A percentile compares a stretch with the other conserved stretches of the same genome.
Conservation (phyloP, 164 flowering plant species). For the Paratinospora sagittata region DNA sequence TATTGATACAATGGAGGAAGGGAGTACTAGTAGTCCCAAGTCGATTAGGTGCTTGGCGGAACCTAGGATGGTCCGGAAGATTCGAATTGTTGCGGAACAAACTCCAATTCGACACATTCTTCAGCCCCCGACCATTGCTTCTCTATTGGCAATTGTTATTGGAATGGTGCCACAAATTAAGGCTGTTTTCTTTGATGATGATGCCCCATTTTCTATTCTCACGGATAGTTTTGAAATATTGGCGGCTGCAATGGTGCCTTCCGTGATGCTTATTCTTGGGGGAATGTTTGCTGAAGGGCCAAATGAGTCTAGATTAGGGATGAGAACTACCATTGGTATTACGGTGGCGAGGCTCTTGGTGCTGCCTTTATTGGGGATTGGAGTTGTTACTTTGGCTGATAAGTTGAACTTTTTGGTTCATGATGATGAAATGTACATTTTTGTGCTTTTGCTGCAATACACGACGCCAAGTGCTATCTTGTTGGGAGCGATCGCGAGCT, state of each 20-base stretch:
- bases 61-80: slow-evolving; percentile 63
- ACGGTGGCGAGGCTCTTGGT: slow-evolving; percentile 61
- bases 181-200: slow-evolving; percentile 51
- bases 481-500: slow-evolving; percentile 85
- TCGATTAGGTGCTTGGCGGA: slow-evolving; percentile 70
- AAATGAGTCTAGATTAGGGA: slow-evolving; percentile 43
- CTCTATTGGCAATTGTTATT: slow-evolving; percentile 59
- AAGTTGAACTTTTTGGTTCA: slow-evolving; percentile 38
- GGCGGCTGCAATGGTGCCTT: slow-evolving; percentile 59
- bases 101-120: slow-evolving; percentile 72
- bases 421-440: slow-evolving; percentile 57
- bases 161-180: slow-evolving; percentile 67
- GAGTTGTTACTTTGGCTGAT: slow-evolving; percentile 53
- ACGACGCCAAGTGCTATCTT: slow-evolving; percentile 85
- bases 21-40: slow-evolving; percentile 33
- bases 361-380: slow-evolving; percentile 74
- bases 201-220: slow-evolving; percentile 64
- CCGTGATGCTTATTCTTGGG: slow-evolving; percentile 59
- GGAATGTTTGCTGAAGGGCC: slow-evolving; percentile 77
- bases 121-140: slow-evolving; percentile 90
- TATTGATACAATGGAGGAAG: slow-evolving; percentile 35
- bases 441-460: slow-evolving; percentile 76
- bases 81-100: slow-evolving; percentile 74
- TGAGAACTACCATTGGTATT: slow-evolving; percentile 54
- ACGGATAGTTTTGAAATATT: slow-evolving; percentile 56